A percentile compares a stretch with the other conserved stretches of the same genome.
These are phyloP conservation scores for Phialophora chinensis DNA, from an alignment of 2,329 filamentous ascomycete species.

Conservation along the genomic window DNA sequence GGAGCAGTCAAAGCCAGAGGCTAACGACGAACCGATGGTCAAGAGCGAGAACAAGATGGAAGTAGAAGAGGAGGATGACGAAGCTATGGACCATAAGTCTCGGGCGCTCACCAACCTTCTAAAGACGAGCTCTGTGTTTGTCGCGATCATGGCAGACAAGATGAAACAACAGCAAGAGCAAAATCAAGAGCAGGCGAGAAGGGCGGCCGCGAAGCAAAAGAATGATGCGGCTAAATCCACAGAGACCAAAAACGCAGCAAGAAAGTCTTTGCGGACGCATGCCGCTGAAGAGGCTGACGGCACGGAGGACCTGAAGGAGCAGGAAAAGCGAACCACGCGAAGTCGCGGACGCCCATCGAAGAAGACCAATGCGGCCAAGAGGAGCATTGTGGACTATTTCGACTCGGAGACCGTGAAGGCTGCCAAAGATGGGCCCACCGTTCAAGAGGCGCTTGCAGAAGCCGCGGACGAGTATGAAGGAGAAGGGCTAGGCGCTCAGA, in stretches of 20 bases:
- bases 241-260: slow-evolving; percentile 32
- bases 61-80: slow-evolving; percentile 42
- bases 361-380: slow-evolving; percentile 40
- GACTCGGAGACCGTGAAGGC: slow-evolving; percentile 64
- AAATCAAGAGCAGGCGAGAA: slow-evolving; percentile 52
- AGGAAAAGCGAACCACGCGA: slow-evolving; percentile 39
- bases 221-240: slow-evolving; percentile 42
- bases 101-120: slow-evolving; percentile 54
- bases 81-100: slow-evolving; percentile 52
- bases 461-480: slow-evolving; percentile 64
- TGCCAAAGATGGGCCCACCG: slow-evolving; percentile 58
- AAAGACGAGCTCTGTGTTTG: slow-evolving; percentile 56
- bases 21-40: neutral
- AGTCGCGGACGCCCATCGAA: slow-evolving; percentile 29
- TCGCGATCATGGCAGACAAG: slow-evolving; percentile 57
- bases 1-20: slow-evolving; percentile 12
- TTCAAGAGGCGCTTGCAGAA: slow-evolving; percentile 64
- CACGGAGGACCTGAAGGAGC: slow-evolving; percentile 36
- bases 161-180: slow-evolving; percentile 53
- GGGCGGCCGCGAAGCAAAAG: slow-evolving; percentile 46
- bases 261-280: slow-evolving; percentile 34
- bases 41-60: slow-evolving; percentile 33
- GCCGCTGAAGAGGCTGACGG: slow-evolving; percentile 14
- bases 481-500: slow-evolving; percentile 66
- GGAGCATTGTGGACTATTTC: slow-evolving; percentile 63